Evolutionary conservation across 352 stramenopile species (phyloP), one percentile per base, ranked within the genome.

Genomic region (Blastocystis sp.): DNA sequence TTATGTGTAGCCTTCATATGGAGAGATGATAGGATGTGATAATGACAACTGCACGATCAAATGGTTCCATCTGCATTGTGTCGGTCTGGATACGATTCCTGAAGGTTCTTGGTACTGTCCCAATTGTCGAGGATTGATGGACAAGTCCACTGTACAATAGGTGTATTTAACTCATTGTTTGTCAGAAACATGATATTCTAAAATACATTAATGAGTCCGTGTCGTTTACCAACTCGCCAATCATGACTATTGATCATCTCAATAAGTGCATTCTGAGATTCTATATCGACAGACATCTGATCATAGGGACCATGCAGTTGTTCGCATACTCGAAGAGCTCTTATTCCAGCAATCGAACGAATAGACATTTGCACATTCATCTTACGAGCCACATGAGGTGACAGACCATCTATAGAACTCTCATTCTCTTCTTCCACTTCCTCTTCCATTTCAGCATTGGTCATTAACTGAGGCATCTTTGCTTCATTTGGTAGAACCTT

Each of bases 91-190:
- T 39, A 59, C 57, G 27, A 75, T 75, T 86, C 75, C 75, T 46
- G 75, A 86, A 21, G 75, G 75, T 39, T 46, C 75, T 29, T 86
- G 75, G 75, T 86, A 86, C 54, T 86, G 75, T 46, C 75, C 75
- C 7, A 71, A 56, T 32, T 86, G 75, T 35, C 69, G 32, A 46
- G 46, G 24, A 5, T 16, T 80, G 3, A 80, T 80, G 69, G 42
- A 80, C 6, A 32, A 39, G n/a, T 42, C 59, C 21, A 80, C 52
- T 37, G 69, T 39, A 43, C n/a, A 57, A 21, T 63, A 21, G 35
- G 42, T 80, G 59, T 80, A 52, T 80, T 80, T 5, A 71, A n/a
- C 59, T 49, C 42, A 21, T 21, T 57, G 11, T 12, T 57, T 57
- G 12, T 21, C 49, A 57, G 21, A 12, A 57, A 57, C 12, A 21